Evolutionary conservation across 495 filamentous ascomycete species (phyloP), one percentile per base, ranked within the genome.

Genomic region (Aspergillus asperescens): DNA sequence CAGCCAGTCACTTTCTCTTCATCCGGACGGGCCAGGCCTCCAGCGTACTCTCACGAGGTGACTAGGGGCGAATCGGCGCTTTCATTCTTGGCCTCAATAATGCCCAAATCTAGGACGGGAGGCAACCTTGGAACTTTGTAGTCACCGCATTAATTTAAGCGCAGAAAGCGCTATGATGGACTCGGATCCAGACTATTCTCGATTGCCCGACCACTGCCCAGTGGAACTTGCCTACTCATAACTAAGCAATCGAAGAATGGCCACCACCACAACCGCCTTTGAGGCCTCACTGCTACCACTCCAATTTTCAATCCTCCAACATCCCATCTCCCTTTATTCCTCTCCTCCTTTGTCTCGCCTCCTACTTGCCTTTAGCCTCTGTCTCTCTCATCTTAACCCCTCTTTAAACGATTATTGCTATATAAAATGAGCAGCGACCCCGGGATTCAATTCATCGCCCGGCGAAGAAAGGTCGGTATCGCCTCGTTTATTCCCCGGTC

Each of bases 391-490:
- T 23, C 46, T 37, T 35, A 31, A 39, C 16, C 13, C 28, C 37
- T 46, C 22, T 45, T 23, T 25, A 20, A 15, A 18, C 18, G 3
- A 19, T 18, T 10, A 10, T 19, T 38, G 13, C 27, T 15, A 25
- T 28, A 34, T 16, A 34, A 31, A 28, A 76, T 75, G 73, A 72
- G 58, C 60, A 62, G 68, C 48, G 64, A 69, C 18, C 55, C 66
- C 37, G 64, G 63, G 56, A 58, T 74, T 49, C 67, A 71, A 56
- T 63, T 71, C 32, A 49, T 74, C 62, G 64, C 68, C 58, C 68
- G 71, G 56, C 68, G 66, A 22, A 67, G 62, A 56, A 69, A 75
- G 70, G 73, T 76, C 53, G 47, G 64, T 58, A 48, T 48, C 18
- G 39, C 53, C 44, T 37, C 25, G 37, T 34, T 41, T 39, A 5